Base-by-base conservation (phyloP, 2,329 filamentous ascomycete species). In the Penicillium brevicompactum region DNA sequence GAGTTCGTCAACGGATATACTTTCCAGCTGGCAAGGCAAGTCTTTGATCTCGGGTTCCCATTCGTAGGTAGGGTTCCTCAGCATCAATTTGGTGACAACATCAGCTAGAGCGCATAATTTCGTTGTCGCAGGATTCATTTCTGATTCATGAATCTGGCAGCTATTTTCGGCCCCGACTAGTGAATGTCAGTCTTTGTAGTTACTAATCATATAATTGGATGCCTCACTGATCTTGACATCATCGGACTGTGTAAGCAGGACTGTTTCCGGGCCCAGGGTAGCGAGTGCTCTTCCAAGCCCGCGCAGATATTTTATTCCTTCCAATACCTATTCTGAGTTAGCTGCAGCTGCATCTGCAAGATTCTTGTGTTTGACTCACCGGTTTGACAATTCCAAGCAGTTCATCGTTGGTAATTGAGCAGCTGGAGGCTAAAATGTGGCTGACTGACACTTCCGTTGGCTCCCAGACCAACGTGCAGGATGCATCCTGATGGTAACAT, bases 51-150 rank as follows among this genome's bases (percentile, higher is more conserved):
- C 37, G 6, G 40, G 24, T 22, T 46, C 38, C 48, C 45, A 51
- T 32, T 56, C 32, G 30, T 56, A 51, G 24, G 48, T 38, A 22
- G 27, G 21, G 16, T 52, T 43, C 31, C 31, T 32, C 31, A 24
- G 21, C 38, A 57, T 57, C 14, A 57, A 49, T 27, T 46, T 46
- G 7, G n/a, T 54, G 21, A 57, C 50, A 24, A 57, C 48, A 50
- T 57, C 50, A 14, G 47, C 55, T 42, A 57, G 44, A 32, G 50
- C 46, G 47, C 40, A 57, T 31, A 41, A 38, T 49, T 57, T 57
- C 34, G 31, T 46, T 22, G 31, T 57, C n/a, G 50, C 43, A 51
- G 47, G 16, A 51, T 57, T 43, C 47, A 57, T 57, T 46, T 49
- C 55, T 2, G 18, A 21, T 16, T 48, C 27, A 30, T 13, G 22